phyloP scores from a whole-genome alignment of 352 stramenopile species.

The Phytophthora rubi region DNA sequence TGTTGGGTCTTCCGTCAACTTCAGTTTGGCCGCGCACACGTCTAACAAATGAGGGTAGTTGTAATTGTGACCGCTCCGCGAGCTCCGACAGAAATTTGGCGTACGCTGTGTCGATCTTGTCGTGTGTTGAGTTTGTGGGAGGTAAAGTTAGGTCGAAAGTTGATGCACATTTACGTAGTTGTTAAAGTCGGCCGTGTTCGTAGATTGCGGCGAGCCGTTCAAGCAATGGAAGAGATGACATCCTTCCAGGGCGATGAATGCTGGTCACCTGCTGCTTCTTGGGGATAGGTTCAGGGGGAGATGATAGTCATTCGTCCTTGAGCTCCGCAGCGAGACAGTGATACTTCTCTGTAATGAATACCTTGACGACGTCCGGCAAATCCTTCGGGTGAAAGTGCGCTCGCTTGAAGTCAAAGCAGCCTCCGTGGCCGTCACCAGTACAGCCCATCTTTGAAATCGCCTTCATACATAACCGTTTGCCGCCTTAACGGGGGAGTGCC shows the following conservation, averaged over 20 bases:
- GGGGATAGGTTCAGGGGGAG: too few relatives aligned
- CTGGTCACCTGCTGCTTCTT: too few relatives aligned
- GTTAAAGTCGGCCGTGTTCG: too few relatives aligned
- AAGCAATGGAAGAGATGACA: neutral
- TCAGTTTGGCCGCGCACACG: neutral
- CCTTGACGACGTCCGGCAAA: slow-evolving; percentile 1
- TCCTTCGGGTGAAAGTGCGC: slow-evolving; percentile 3
- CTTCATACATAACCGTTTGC: slow-evolving; percentile 17
- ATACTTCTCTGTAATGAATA: neutral
- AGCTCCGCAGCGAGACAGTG: neutral
- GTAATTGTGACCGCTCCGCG: neutral
- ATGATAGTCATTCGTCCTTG: neutral
- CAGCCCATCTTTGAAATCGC: slow-evolving; percentile 2
- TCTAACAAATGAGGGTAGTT: slow-evolving; percentile 1
- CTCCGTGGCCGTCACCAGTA: neutral
- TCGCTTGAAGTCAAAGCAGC: slow-evolving; percentile 10
- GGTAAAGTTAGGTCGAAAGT: neutral
- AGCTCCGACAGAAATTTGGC: neutral
- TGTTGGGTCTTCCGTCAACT: slow-evolving; percentile 9
- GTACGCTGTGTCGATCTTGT: neutral
- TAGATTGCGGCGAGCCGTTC: neutral
- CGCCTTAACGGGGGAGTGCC: neutral
- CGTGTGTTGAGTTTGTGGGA: neutral
- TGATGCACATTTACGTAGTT: neutral
- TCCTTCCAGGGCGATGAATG: too few relatives aligned